Percentiles rank a stretch among this genome's conserved stretches.
These are phyloP conservation scores for Ganoderma sp. DNA, from an alignment of 1,284 basidiomycete genomes.

Conservation along the genomic window DNA sequence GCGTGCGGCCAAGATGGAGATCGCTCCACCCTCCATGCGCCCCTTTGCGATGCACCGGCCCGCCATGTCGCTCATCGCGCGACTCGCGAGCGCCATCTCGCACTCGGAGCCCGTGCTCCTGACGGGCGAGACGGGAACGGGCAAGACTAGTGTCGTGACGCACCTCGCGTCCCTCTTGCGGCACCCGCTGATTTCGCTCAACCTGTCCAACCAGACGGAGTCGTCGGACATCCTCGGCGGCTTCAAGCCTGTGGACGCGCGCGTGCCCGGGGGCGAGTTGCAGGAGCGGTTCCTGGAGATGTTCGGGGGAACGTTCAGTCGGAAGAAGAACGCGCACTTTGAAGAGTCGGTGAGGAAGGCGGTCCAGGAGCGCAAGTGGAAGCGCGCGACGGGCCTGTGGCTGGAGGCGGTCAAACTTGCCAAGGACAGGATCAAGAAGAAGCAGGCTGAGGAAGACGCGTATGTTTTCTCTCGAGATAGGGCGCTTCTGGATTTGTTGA, in stretches of 20 bases:
- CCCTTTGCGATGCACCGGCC: slow-evolving; percentile 94
- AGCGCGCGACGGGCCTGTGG: slow-evolving; percentile 85
- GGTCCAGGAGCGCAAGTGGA: slow-evolving; percentile 86
- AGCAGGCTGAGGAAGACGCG: slow-evolving; percentile 48
- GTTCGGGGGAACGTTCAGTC: slow-evolving; percentile 89
- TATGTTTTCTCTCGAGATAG: slow-evolving; percentile 41
- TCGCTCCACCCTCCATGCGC: slow-evolving; percentile 45
- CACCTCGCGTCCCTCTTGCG: slow-evolving; percentile 85
- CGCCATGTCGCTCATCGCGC: slow-evolving; percentile 81
- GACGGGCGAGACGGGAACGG: slow-evolving; percentile 98
- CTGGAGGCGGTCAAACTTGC: slow-evolving; percentile 78
- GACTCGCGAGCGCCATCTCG: slow-evolving; percentile 79
- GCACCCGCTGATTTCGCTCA: slow-evolving; percentile 85
- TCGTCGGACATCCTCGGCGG: slow-evolving; percentile 94
- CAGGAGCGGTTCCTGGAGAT: slow-evolving; percentile 83
- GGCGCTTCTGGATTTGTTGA: neutral
- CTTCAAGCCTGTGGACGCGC: slow-evolving; percentile 92
- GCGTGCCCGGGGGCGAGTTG: slow-evolving; percentile 76
- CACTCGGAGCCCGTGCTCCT: slow-evolving; percentile 87
- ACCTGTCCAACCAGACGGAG: slow-evolving; percentile 97
- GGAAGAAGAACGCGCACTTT: slow-evolving; percentile 89
- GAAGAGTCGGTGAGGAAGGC: slow-evolving; percentile 87
- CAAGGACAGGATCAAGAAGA: slow-evolving; percentile 62
- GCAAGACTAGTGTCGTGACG: slow-evolving; percentile 94
- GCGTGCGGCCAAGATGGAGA: slow-evolving; percentile 45